Percentiles rank a stretch among this genome's conserved stretches.
Evolutionary conservation across 257 asterid genomes (phyloP).

Genomic region (Echium plantagineum): DNA sequence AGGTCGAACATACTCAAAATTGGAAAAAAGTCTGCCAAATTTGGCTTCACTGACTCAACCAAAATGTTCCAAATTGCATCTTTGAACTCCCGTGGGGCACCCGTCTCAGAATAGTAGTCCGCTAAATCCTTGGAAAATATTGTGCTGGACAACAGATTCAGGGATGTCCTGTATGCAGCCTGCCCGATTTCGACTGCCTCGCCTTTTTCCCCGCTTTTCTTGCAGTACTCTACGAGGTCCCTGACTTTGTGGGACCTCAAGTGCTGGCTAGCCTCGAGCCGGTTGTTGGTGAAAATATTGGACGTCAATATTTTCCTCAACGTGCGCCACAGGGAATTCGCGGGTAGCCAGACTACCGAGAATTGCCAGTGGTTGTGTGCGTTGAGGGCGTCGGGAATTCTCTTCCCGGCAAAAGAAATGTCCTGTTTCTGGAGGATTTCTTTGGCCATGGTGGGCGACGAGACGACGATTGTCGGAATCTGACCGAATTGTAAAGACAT

Average conservation of each 20-base stretch:
- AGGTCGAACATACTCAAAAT: conserved; percentile 30
- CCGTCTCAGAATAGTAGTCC: conserved; percentile 26
- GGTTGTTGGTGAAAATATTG: conserved; percentile 43
- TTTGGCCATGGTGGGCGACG: conserved; percentile 51
- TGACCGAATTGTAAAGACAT: conserved; percentile 53
- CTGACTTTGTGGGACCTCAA: conserved; percentile 38
- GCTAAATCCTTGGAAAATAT: conserved; percentile 50
- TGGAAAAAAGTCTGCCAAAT: conserved; percentile 42
- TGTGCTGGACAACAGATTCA: conserved; percentile 39
- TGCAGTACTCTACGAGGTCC: conserved; percentile 24
- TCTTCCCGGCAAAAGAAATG: conserved; percentile 40
- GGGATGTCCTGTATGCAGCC: conserved; percentile 19
- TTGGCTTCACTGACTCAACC: conserved; percentile 28
- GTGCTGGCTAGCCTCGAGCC: conserved; percentile 55
- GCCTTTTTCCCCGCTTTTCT: conserved; percentile 18
- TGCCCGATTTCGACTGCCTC: conserved; percentile 21
- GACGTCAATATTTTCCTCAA: conserved; percentile 49
- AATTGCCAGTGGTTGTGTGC: conserved; percentile 50
- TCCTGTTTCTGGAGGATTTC: conserved; percentile 64
- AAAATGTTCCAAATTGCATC: conserved; percentile 30
- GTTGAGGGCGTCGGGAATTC: conserved; percentile 37
- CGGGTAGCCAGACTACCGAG: conserved; percentile 71
- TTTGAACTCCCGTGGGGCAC: conserved; percentile 32
- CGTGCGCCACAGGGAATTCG: conserved; percentile 45
- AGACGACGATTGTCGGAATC: conserved; percentile 39